Evolutionary conservation across 257 asterid species (phyloP).

Genomic region (Phtheirospermum japonicum): DNA sequence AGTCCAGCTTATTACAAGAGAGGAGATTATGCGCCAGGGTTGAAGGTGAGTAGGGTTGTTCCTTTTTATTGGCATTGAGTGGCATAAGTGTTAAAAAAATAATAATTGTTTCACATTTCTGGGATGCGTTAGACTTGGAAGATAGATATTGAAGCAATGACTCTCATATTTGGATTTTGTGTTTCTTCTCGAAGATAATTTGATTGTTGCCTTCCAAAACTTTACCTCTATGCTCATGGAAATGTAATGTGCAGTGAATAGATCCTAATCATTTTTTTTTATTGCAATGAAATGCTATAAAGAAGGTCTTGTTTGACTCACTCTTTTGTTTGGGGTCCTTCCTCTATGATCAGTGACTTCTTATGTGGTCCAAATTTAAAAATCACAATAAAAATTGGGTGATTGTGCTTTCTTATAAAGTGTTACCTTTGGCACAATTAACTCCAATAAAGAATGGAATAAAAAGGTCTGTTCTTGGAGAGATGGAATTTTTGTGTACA

Average conservation of each 20-base stretch:
- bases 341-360: not conserved
- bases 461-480: too few species aligned
- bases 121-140: slow-evolving; percentile 12
- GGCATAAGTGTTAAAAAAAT: too few species aligned
- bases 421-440: too few species aligned
- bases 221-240: not conserved
- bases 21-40: slow-evolving; percentile 94
- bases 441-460: too few species aligned
- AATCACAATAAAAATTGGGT: not conserved
- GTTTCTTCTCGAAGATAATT: not conserved
- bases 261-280: not conserved
- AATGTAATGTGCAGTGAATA: not conserved
- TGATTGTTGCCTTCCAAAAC: not conserved
- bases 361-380: not conserved
- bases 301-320: not conserved
- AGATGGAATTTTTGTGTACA: too few species aligned
- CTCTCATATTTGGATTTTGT: not conserved
- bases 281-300: slow-evolving; percentile 11
- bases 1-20: slow-evolving; percentile 88
- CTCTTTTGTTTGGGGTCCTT: not conserved
- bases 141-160: not conserved
- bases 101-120: too few species aligned
- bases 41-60: slow-evolving; percentile 47
- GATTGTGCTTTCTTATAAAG: too few species aligned
- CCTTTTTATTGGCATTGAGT: not conserved